phyloP scores from a whole-genome alignment of 208 protist species.

The Trichomonas vaginalis region DNA sequence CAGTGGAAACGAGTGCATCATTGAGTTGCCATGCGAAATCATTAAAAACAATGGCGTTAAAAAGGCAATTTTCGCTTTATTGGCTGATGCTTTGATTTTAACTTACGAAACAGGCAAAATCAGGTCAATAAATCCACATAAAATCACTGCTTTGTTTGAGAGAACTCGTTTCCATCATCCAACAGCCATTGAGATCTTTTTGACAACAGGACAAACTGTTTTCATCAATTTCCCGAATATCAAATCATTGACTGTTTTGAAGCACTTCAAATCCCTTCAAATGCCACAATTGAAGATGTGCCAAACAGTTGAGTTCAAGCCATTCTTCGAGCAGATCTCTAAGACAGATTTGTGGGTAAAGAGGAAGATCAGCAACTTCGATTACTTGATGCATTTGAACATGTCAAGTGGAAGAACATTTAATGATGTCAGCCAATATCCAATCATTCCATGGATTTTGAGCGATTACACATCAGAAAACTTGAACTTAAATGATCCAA shows the following conservation, averaged over 20 bases:
- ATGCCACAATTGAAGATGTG: not conserved
- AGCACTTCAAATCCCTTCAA: not conserved
- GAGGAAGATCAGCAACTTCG: constrained; percentile 61
- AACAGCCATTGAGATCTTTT: constrained; percentile 13
- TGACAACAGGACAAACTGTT: not conserved
- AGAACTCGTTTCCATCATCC: not conserved
- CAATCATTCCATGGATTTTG: constrained; percentile 7
- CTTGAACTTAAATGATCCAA: not conserved
- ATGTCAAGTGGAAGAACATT: constrained; percentile 73
- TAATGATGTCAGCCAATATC: constrained; percentile 81
- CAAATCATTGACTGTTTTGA: not conserved
- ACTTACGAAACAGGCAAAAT: not conserved
- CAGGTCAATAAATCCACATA: not conserved
- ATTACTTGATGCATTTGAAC: constrained; percentile 93
- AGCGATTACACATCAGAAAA: not conserved
- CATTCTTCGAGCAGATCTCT: not conserved
- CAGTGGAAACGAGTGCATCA: not conserved
- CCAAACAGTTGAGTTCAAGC: not conserved
- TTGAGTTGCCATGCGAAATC: not conserved
- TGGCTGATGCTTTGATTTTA: not conserved
- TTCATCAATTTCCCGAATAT: constrained; percentile 1
- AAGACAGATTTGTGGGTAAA: not conserved
- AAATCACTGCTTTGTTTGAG: not conserved
- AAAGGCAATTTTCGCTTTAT: not conserved
- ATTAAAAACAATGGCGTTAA: not conserved